Evolutionary conservation across 306 rosid species (phyloP), one percentile per base, ranked within the genome.

Genomic region (Abrus pulchellus): DNA sequence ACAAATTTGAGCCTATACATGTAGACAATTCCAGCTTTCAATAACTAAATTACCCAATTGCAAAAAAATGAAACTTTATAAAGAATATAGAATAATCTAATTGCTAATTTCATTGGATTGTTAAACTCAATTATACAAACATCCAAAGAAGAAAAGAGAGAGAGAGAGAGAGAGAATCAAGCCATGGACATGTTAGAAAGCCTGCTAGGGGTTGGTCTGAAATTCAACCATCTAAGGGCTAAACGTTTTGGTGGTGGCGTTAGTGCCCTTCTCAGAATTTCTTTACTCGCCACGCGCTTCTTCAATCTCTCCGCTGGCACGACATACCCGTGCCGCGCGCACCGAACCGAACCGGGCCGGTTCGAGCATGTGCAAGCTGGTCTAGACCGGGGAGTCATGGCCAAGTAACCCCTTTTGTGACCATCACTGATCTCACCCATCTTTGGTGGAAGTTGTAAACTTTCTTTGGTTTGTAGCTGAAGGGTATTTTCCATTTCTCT

Each of bases 121-220:
- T 68, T 52, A 86, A 69, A 29, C 60, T 68, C 12, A 50, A 47
- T 78, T 71, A 65, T 80, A 86, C 85, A 86, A 52, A 20, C 72
- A 76, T 60, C 83, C 60, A 65, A 71, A 14, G 9, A 43, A 50
- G 47, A 13, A 12, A 41, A 1, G 29, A 9, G 28, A 11, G 12
- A 0, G 7, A 11, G 3, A 52, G 33, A 38, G 5, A 1, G 0
- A 40, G 8, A 30, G 62, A 70, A 83, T 75, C 79, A 90, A 86
- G 92, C 92, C 92, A 76, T 57, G 11, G 97, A 90, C 99, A 94
- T 94, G 78, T 72, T 89, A 52, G 97, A 93, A 33, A 94, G 97
- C 47, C 98, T 88, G 78, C 99, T 94, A 0, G 97, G 99, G 33
- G 90, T 89, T 9, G 99, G 94, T 59, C 88, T 88, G 78, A 93